These are phyloP conservation scores for Trichoderma endophyticum DNA, from an alignment of 2,329 filamentous ascomycete species.

Conservation along the genomic window DNA sequence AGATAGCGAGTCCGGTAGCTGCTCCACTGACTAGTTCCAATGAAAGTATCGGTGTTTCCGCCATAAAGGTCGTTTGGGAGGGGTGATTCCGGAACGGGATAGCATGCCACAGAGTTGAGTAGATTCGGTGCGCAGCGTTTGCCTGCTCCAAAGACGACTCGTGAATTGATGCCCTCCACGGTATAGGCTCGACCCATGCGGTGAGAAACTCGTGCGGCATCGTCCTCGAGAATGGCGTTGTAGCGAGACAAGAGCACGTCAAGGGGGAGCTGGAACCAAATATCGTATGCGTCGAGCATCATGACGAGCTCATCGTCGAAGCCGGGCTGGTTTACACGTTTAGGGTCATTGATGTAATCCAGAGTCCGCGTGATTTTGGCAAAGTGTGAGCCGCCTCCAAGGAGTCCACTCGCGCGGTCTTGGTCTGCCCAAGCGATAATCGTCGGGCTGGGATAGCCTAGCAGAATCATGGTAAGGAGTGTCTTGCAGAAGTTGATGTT, in stretches of 20 bases:
- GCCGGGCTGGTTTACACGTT: slow-evolving; percentile 21
- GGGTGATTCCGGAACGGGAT: slow-evolving; percentile 29
- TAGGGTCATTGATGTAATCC: slow-evolving; percentile 27
- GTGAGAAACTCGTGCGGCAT: slow-evolving; percentile 24
- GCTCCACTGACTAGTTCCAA: slow-evolving; percentile 21
- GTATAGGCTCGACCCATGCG: slow-evolving; percentile 27
- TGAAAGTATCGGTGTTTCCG: slow-evolving; percentile 25
- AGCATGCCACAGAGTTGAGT: slow-evolving; percentile 26
- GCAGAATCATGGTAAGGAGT: slow-evolving; percentile 28
- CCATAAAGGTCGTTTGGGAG: slow-evolving; percentile 26
- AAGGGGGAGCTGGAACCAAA: slow-evolving; percentile 34
- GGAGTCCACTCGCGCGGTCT: slow-evolving; percentile 18
- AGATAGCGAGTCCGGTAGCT: slow-evolving; percentile 29
- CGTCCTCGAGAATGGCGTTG: slow-evolving; percentile 24
- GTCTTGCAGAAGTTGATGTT: slow-evolving; percentile 32
- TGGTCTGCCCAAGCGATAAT: slow-evolving; percentile 29
- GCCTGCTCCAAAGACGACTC: slow-evolving; percentile 28
- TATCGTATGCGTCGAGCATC: slow-evolving; percentile 33
- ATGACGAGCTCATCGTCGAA: slow-evolving; percentile 31
- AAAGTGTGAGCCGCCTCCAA: slow-evolving; percentile 30
- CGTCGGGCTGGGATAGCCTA: slow-evolving; percentile 30
- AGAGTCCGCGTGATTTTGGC: slow-evolving; percentile 30
- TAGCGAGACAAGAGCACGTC: slow-evolving; percentile 29
- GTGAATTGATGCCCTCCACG: slow-evolving; percentile 24
- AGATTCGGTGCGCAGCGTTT: slow-evolving; percentile 30